Percentiles rank a stretch among this genome's conserved stretches.
These are phyloP conservation scores for Puccinia hordei DNA, from an alignment of 1,284 basidiomycete genomes.

Conservation along the genomic window DNA sequence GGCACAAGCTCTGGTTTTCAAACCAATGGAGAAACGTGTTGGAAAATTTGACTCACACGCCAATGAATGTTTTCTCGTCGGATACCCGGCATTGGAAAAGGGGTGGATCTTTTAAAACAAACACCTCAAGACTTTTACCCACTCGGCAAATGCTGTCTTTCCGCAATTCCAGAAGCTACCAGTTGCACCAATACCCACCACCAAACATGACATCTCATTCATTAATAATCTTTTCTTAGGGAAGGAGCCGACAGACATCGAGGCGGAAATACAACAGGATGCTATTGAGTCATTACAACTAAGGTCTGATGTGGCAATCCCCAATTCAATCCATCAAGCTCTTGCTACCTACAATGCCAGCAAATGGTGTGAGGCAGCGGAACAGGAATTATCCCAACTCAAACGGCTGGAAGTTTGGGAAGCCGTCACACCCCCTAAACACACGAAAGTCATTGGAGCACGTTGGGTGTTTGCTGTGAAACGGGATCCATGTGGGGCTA, in stretches of 20 bases:
- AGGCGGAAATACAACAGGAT: not conserved
- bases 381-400: not conserved
- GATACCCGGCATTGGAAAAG: no score
- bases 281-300: not conserved
- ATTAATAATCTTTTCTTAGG: not conserved
- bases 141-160: not conserved
- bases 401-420: constrained; percentile 2
- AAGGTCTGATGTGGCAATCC: not conserved
- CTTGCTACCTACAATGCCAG: not conserved
- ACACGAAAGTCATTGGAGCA: no score
- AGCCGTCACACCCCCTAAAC: not conserved
- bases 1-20: not conserved
- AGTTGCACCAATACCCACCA: not conserved
- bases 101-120: no score
- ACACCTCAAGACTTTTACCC: not conserved
- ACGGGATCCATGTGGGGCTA: not conserved
- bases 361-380: not conserved
- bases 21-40: not conserved
- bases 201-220: not conserved
- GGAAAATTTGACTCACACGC: constrained; percentile 1
- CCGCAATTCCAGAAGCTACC: constrained; percentile 1
- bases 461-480: constrained; percentile 25
- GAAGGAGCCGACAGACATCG: not conserved
- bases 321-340: not conserved
- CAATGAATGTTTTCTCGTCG: not conserved